Evolutionary conservation across 768 basidiomycete species (phyloP).

Genomic region (Leccinellum albellum): DNA sequence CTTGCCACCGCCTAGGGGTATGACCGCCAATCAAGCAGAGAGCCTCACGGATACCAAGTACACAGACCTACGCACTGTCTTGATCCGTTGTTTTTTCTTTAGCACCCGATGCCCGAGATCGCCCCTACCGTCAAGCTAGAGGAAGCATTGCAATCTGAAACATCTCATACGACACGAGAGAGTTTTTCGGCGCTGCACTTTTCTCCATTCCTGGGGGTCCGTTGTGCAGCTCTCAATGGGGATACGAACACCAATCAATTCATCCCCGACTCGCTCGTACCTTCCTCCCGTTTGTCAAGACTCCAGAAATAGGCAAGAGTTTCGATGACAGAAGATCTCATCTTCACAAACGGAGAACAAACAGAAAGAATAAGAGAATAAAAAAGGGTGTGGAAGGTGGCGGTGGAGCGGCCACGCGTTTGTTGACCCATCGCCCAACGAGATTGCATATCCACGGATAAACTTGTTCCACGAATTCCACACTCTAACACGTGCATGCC

Average conservation of each 20-base stretch:
- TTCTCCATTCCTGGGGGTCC: neutral
- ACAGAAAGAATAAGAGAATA: neutral
- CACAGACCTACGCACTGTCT: neutral
- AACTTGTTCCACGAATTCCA: neutral
- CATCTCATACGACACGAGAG: neutral
- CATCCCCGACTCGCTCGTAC: neutral
- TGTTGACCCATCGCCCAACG: neutral
- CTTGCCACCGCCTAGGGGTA: neutral
- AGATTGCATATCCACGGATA: constrained; percentile 1
- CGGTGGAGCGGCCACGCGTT: neutral
- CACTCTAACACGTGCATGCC: neutral
- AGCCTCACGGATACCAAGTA: neutral
- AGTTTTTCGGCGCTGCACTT: neutral
- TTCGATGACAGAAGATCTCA: constrained; percentile 3
- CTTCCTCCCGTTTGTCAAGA: neutral
- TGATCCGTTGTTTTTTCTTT: neutral
- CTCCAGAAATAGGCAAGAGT: neutral
- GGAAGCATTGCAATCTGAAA: neutral
- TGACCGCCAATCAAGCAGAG: neutral
- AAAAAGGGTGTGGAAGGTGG: neutral
- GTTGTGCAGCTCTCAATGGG: neutral
- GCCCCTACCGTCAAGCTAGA: neutral
- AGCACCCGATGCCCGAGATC: neutral
- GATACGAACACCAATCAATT: neutral
- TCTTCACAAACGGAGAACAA: neutral